These are phyloP conservation scores for Pterocarpus santalinus DNA, from an alignment of 306 rosid species.

Conservation along the genomic window DNA sequence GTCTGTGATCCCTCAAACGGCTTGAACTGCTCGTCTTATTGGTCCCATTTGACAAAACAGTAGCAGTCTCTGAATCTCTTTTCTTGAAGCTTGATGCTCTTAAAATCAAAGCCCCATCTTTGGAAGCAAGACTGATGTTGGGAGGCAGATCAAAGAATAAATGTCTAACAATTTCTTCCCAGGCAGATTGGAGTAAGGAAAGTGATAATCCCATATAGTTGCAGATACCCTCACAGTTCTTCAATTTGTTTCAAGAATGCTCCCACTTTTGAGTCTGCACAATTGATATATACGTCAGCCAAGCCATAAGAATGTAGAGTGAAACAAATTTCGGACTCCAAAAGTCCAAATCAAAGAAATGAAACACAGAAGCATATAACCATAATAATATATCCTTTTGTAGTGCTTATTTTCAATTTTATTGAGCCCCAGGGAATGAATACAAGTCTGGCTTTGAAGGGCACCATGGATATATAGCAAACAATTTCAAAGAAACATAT, in stretches of 20 bases:
- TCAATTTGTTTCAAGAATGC: not conserved
- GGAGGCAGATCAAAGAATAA: slow-evolving; percentile 40
- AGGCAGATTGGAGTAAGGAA: slow-evolving; percentile 57
- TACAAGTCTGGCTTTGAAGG: not conserved
- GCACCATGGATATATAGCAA: no score
- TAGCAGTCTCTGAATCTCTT: slow-evolving; percentile 47
- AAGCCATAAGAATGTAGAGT: not conserved
- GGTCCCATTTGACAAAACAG: slow-evolving; percentile 47
- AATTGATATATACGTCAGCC: slow-evolving; percentile 11
- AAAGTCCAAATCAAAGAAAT: slow-evolving; percentile 20
- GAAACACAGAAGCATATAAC: not conserved
- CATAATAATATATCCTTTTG: no score
- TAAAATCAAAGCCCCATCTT: slow-evolving; percentile 44
- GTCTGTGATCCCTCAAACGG: slow-evolving; percentile 61
- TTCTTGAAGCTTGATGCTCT: slow-evolving; percentile 68
- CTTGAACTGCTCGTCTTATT: slow-evolving; percentile 40
- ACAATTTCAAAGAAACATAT: not conserved
- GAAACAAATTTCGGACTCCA: not conserved
- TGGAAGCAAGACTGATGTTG: slow-evolving; percentile 44
- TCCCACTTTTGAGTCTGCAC: slow-evolving; percentile 5
- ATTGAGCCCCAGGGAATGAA: no score
- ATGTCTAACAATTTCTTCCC: slow-evolving; percentile 56
- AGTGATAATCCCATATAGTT: slow-evolving; percentile 63
- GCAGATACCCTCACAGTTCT: not conserved
- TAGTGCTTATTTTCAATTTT: no score